Base-by-base conservation (phyloP, 2,329 filamentous ascomycete genomes). In the Ophioceras dolichostomum region DNA sequence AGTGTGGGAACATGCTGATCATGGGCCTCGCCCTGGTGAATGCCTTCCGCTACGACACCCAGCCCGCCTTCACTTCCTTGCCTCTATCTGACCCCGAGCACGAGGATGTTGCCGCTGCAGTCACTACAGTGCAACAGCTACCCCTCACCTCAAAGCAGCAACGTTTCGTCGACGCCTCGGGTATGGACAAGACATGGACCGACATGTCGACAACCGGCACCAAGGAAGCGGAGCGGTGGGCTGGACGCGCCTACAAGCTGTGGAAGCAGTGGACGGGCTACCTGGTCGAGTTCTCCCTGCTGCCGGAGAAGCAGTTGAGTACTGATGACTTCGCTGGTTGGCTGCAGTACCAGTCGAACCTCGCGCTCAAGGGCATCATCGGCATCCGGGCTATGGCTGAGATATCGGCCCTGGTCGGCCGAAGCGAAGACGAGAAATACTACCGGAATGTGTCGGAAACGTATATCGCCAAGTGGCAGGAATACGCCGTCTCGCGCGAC, bases 321-420 rank as follows among this genome's bases (percentile, higher is more conserved):
- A 87, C 82, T 10, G 82, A 87, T 48, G 82, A 87, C 53, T 86
- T 86, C 50, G 82, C 82, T 13, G 82, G 81, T 32, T 80, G 77
- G 71, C 64, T 86, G 32, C 72, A 78, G 9, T 71, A 84, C 36
- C 80, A 85, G 52, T 84, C 79, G 1, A 86, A 86, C 47, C 61
- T 87, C 34, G 81, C 81, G 1, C 60, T 86, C 29, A 87, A 86
- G 55, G 82, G 81, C 22, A 84, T 86, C 42, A 69, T 87, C 41
- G 82, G 82, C 18, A 84, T 86, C 57, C 78, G 80, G 50, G 82
- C 82, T 24, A 86, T 86, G 77, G 76, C 75, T 49, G 73, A 81
- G 47, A 64, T 86, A 9, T 70, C 81, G 3, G 60, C 65, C 20
- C 55, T 82, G 3, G 60, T 76, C 22, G 77, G 71, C 37, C 62